phyloP scores from a whole-genome alignment of 345 rosid species.

The Anastatica hierochuntica region DNA sequence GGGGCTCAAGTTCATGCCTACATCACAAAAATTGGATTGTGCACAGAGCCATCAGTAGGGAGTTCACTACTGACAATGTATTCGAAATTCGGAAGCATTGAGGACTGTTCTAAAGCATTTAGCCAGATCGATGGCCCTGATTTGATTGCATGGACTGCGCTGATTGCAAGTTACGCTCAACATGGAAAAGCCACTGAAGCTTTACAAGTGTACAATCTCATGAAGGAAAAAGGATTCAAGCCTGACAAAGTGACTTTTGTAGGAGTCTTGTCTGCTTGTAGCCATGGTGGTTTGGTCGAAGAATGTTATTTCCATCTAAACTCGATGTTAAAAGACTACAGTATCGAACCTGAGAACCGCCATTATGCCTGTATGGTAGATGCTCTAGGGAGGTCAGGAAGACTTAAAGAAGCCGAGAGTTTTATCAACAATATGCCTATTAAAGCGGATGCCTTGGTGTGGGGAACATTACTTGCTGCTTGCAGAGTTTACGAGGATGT shows the following conservation, averaged over 20 bases:
- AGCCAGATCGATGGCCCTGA: slow-evolving; percentile 51
- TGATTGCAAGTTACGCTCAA: slow-evolving; percentile 61
- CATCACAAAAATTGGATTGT: slow-evolving; percentile 41
- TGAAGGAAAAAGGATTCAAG: slow-evolving; percentile 38
- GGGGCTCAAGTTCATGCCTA: slow-evolving; percentile 62
- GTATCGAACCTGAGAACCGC: slow-evolving; percentile 45
- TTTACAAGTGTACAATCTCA: slow-evolving; percentile 36
- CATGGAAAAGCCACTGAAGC: slow-evolving; percentile 68
- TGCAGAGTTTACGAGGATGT: slow-evolving; percentile 60
- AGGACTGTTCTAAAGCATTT: slow-evolving; percentile 46
- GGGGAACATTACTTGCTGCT: slow-evolving; percentile 79
- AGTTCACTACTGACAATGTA: slow-evolving; percentile 63
- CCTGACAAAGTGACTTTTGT: slow-evolving; percentile 66
- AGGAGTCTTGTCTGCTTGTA: slow-evolving; percentile 64
- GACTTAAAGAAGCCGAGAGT: slow-evolving; percentile 57
- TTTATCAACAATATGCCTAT: slow-evolving; percentile 51
- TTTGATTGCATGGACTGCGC: slow-evolving; percentile 57
- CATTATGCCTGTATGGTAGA: slow-evolving; percentile 78
- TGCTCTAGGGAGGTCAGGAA: slow-evolving; percentile 72
- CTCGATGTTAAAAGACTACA: slow-evolving; percentile 50
- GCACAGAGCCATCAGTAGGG: slow-evolving; percentile 50
- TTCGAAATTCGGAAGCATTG: slow-evolving; percentile 59
- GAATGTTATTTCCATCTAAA: slow-evolving; percentile 50
- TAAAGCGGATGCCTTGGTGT: slow-evolving; percentile 52
- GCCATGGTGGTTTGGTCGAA: slow-evolving; percentile 60